These are phyloP conservation scores for Hypoxylon fragiforme DNA, from an alignment of 495 filamentous ascomycete genomes.

Conservation along the genomic window DNA sequence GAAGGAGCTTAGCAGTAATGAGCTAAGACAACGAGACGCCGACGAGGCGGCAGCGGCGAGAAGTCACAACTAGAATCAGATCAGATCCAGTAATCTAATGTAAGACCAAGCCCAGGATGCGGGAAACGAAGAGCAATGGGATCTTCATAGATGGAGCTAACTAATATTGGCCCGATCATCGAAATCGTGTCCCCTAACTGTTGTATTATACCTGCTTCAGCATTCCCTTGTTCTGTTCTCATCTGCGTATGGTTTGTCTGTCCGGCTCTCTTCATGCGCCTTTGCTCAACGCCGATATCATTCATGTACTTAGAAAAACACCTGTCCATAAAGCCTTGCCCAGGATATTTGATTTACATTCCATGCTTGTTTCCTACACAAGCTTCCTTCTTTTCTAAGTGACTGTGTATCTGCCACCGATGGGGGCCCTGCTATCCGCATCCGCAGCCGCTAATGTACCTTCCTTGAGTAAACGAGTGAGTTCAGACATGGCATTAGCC, in stretches of 20 bases:
- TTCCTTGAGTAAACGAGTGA: constrained; percentile 85
- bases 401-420: constrained; percentile 87
- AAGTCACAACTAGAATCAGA: constrained; percentile 51
- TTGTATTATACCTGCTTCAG: too few relatives aligned
- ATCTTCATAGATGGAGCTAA: too few relatives aligned
- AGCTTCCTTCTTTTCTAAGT: constrained; percentile 52
- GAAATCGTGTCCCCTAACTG: too few relatives aligned
- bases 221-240: neutral
- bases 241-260: neutral
- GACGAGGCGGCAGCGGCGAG: constrained; percentile 56
- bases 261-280: constrained; percentile 1
- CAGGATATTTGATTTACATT: constrained; percentile 4
- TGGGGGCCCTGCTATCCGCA: constrained; percentile 75
- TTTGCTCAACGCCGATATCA: constrained; percentile 13
- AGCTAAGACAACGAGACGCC: constrained; percentile 60
- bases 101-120: too few relatives aligned
- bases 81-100: too few relatives aligned
- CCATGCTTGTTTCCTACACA: neutral
- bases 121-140: too few relatives aligned
- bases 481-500: constrained; percentile 85
- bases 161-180: too few relatives aligned
- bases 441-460: constrained; percentile 91
- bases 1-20: constrained; percentile 56
- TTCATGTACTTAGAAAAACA: constrained; percentile 11
- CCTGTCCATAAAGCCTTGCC: neutral